Percentiles rank a stretch among this genome's conserved stretches.
These are phyloP conservation scores for Colletotrichum spinosum DNA, from an alignment of 2,329 filamentous ascomycete species.

Conservation along the genomic window DNA sequence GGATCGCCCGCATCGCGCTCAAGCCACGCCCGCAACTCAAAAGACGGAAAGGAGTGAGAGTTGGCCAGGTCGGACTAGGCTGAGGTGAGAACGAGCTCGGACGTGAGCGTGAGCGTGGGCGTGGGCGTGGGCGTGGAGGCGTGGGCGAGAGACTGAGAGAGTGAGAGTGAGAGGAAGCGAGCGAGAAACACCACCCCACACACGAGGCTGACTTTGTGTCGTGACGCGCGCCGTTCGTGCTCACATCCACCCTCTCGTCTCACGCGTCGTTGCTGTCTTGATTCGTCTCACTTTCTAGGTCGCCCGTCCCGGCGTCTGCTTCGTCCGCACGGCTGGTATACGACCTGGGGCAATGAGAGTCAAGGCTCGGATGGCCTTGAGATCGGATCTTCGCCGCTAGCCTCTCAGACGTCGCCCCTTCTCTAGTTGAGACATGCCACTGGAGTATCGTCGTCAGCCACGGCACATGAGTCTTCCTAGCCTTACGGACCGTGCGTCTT, in stretches of 20 bases:
- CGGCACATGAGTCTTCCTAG: constrained; percentile 14
- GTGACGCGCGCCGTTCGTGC: constrained; percentile 2
- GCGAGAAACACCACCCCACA: neutral
- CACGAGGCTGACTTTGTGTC: constrained; percentile 26
- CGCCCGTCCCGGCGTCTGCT: constrained; percentile 2
- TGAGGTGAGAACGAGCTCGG: constrained; percentile 25
- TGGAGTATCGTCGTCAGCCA: constrained; percentile 21
- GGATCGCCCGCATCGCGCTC: constrained; percentile 24
- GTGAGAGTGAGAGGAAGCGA: constrained; percentile 1
- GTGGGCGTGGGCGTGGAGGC: too few relatives aligned
- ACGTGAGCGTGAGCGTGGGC: too few relatives aligned
- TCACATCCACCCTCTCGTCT: constrained; percentile 12
- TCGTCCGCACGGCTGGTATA: constrained; percentile 4
- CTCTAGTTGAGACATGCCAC: constrained; percentile 34
- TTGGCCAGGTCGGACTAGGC: constrained; percentile 16
- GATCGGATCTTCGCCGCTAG: constrained; percentile 28
- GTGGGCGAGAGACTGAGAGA: too few relatives aligned
- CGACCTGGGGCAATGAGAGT: constrained; percentile 3
- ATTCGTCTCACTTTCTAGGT: neutral
- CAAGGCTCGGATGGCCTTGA: constrained; percentile 3
- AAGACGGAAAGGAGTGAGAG: neutral
- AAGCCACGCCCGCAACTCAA: constrained; percentile 22
- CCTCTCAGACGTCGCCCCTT: constrained; percentile 22
- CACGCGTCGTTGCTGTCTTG: neutral
- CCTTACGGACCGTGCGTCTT: constrained; percentile 30